These are phyloP conservation scores for Suillus subalutaceus DNA, from an alignment of 768 basidiomycete genomes.

Conservation along the genomic window DNA sequence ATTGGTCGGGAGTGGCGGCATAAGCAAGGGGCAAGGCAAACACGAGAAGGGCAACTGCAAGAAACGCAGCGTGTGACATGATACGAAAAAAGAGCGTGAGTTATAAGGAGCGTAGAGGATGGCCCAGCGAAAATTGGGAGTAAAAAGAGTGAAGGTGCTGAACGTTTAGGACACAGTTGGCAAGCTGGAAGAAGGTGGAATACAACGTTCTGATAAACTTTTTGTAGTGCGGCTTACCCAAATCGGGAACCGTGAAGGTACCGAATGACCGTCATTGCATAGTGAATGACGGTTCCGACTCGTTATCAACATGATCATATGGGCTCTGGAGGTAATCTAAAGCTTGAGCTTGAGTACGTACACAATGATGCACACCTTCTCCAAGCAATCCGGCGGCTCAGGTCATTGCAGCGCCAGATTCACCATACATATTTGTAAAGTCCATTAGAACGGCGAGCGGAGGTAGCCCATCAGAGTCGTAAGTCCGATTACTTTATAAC, in stretches of 20 bases:
- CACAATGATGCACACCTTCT: not conserved
- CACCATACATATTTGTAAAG: not conserved
- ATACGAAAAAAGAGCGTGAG: conserved; percentile 17
- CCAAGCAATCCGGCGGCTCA: not conserved
- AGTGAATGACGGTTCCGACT: not conserved
- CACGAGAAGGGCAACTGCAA: conserved; percentile 28
- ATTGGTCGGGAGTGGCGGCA: conserved; percentile 71
- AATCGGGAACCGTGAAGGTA: not conserved
- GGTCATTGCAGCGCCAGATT: not conserved
- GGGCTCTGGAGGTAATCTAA: not conserved
- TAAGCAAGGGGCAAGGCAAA: conserved; percentile 35
- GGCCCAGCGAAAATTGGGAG: not conserved
- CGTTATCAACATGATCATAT: conserved; percentile 15
- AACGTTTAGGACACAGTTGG: not conserved
- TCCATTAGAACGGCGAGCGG: not conserved
- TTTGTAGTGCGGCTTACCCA: not conserved
- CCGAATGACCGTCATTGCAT: not conserved
- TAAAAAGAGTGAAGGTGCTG: not conserved
- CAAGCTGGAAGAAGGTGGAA: not conserved
- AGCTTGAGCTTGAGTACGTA: not conserved
- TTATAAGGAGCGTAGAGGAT: conserved; percentile 6
- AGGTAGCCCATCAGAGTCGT: not conserved
- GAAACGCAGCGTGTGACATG: conserved; percentile 11
- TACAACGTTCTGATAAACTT: not conserved
- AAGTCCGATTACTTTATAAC: not conserved